These are phyloP conservation scores for Boletus tylopilopsis DNA, from an alignment of 768 basidiomycete genomes.

Conservation along the genomic window DNA sequence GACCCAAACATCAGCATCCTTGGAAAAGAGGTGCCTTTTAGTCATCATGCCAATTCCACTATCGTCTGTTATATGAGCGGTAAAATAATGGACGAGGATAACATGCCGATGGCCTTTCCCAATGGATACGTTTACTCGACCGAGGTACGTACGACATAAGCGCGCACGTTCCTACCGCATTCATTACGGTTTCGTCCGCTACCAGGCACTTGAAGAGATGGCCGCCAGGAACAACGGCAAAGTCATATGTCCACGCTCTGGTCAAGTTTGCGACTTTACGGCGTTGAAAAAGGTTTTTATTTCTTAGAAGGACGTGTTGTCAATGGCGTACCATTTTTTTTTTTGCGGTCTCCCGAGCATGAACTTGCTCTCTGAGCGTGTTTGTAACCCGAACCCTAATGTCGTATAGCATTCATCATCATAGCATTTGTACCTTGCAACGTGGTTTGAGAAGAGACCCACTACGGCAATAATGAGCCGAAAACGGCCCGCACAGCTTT, in stretches of 20 bases:
- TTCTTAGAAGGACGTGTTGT: slow-evolving; percentile 42
- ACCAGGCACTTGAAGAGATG: slow-evolving; percentile 85
- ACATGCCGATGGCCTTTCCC: slow-evolving; percentile 88
- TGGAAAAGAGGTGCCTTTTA: slow-evolving; percentile 82
- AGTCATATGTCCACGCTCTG: slow-evolving; percentile 83
- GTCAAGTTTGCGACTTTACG: slow-evolving; percentile 56
- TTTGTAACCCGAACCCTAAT: slow-evolving; percentile 17
- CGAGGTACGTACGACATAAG: slow-evolving; percentile 65
- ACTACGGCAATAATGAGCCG: no score
- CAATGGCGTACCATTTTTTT: neutral
- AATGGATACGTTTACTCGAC: slow-evolving; percentile 91
- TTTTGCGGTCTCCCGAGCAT: slow-evolving; percentile 4
- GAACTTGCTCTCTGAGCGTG: slow-evolving; percentile 8
- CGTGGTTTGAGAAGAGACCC: slow-evolving; percentile 25
- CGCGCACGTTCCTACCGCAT: neutral
- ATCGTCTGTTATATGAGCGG: slow-evolving; percentile 91
- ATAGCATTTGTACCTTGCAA: slow-evolving; percentile 18
- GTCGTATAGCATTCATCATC: slow-evolving; percentile 3
- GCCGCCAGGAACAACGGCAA: slow-evolving; percentile 71
- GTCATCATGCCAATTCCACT: slow-evolving; percentile 93
- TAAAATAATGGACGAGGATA: slow-evolving; percentile 92
- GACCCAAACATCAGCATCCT: slow-evolving; percentile 72
- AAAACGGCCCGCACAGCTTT: slow-evolving; percentile 16
- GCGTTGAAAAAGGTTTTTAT: slow-evolving; percentile 87
- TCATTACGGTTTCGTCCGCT: slow-evolving; percentile 11